Evolutionary conservation across 371 early-diverging fungal genomes (phyloP).

Genomic region (Actinomucor elegans): DNA sequence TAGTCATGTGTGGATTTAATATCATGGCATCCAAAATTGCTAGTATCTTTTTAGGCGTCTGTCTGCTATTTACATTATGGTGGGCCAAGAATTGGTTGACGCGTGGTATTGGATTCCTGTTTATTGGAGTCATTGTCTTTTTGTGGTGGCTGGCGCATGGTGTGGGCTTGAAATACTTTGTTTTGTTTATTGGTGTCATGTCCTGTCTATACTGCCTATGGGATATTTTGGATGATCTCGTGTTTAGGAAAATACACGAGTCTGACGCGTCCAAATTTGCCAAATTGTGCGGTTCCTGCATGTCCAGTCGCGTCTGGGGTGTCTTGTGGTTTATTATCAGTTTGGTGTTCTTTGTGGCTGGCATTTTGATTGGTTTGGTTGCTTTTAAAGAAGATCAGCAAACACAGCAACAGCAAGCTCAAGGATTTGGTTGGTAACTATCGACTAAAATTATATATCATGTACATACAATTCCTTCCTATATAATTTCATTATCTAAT

Average conservation of each 20-base stretch:
- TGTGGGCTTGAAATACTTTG: constrained; percentile 79
- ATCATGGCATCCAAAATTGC: constrained; percentile 83
- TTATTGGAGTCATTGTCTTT: constrained; percentile 79
- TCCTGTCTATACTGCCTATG: constrained; percentile 86
- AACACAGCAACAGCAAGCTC: constrained; percentile 31
- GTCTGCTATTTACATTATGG: constrained; percentile 72
- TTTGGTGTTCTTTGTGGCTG: constrained; percentile 73
- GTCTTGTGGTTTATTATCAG: constrained; percentile 87
- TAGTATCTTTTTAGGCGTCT: constrained; percentile 75
- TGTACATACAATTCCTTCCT: too few species aligned
- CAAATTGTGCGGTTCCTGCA: constrained; percentile 73
- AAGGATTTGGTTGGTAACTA: constrained; percentile 31
- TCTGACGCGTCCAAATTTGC: constrained; percentile 93
- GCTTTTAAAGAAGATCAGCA: constrained; percentile 68
- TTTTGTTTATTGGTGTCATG: constrained; percentile 93
- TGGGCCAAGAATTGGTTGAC: constrained; percentile 92
- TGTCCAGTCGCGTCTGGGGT: constrained; percentile 86
- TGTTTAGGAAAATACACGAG: constrained; percentile 86
- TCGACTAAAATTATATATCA: too few species aligned
- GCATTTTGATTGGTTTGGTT: constrained; percentile 76
- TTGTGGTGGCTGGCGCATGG: constrained; percentile 84
- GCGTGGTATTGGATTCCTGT: constrained; percentile 76
- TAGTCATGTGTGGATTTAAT: constrained; percentile 92
- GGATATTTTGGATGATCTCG: constrained; percentile 94
- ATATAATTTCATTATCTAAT: too few species aligned